Evolutionary conservation across 2,329 filamentous ascomycete genomes (phyloP), one percentile per base, ranked within the genome.

Genomic region (Trichothecium roseum): DNA sequence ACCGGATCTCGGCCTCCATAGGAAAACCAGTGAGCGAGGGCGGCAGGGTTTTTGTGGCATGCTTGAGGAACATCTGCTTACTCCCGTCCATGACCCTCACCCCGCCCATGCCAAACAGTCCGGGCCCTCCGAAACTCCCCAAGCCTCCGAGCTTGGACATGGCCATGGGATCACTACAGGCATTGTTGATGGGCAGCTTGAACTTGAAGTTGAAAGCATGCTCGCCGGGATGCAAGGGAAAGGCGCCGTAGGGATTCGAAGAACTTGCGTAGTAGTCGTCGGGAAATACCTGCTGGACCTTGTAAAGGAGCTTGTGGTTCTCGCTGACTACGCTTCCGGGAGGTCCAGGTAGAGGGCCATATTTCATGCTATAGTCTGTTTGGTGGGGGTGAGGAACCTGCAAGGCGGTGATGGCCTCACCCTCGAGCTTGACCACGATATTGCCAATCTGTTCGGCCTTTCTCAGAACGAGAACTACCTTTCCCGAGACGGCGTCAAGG

Each of bases 1-100:
- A 98, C 46, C 80, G 74, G 40, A 96, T 88, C 58, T 94, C 87
- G 16, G 88, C 89, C 56, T 88, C 78, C 22, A 81, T 81, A 0
- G 85, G 84, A 45, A 91, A 88, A 3, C 85, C 86, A n/a, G 74
- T 84, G 36, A 96, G 64, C 4, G 87, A 93, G 0, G 91, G 91
- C 5, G 91, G 91, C 9, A 98, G 67, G 0, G 88, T 94, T 46
- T 78, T 78, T 51, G 83, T 91, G 43, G 91, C 76, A 62, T 98
- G 91, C 28, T 54, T 54, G 34, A 78, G 68, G 47, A 72, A 68
- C 37, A 79, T 56, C 55, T 80, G 76, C 49, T 70, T 73, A 40
- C 67, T 66, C n/a, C 73, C 73, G 44, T 77, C 72, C 66, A 79
- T 77, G 41, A 75, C 66, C 27, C 75, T 66, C 42, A 78, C 66